Conservation (phyloP, 495 filamentous ascomycete species). For the Cercophora scortea region DNA sequence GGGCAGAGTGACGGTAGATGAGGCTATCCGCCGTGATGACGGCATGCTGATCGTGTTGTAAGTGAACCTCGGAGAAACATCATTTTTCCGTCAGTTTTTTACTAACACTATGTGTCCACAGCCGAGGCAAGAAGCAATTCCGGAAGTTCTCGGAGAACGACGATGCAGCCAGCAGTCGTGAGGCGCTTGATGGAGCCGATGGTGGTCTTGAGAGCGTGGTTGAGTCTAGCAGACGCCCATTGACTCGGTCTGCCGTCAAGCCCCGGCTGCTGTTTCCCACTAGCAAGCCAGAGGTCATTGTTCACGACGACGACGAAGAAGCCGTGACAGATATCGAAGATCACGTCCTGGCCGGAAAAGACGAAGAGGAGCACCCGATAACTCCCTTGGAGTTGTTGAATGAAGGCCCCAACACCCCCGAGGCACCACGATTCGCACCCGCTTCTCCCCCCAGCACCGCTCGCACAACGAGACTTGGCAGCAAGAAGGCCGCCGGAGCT, state of each 20-base stretch:
- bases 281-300: constrained; percentile 34
- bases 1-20: constrained; percentile 50
- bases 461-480: constrained; percentile 40
- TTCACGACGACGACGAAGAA: constrained; percentile 48
- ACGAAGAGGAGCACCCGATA: constrained; percentile 39
- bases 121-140: constrained; percentile 87
- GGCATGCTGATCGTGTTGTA: constrained; percentile 85
- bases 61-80: constrained; percentile 30
- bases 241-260: constrained; percentile 69
- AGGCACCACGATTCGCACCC: constrained; percentile 42
- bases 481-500: constrained; percentile 17
- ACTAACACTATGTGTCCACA: constrained; percentile 30
- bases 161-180: constrained; percentile 13
- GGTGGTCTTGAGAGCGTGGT: constrained; percentile 35
- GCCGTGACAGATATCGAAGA: constrained; percentile 43
- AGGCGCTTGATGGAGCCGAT: constrained; percentile 36
- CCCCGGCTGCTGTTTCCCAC: constrained; percentile 79
- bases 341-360: constrained; percentile 42
- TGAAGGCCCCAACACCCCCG: constrained; percentile 36
- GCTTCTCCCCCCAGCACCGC: constrained; percentile 49
- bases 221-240: constrained; percentile 43
- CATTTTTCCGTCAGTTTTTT: background rate
- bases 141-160: constrained; percentile 47
- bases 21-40: constrained; percentile 58
- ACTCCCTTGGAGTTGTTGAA: constrained; percentile 27